Evolutionary conservation across 208 protist genomes (phyloP), one percentile per base, ranked within the genome.

Genomic region (Porcisia hertigi): DNA sequence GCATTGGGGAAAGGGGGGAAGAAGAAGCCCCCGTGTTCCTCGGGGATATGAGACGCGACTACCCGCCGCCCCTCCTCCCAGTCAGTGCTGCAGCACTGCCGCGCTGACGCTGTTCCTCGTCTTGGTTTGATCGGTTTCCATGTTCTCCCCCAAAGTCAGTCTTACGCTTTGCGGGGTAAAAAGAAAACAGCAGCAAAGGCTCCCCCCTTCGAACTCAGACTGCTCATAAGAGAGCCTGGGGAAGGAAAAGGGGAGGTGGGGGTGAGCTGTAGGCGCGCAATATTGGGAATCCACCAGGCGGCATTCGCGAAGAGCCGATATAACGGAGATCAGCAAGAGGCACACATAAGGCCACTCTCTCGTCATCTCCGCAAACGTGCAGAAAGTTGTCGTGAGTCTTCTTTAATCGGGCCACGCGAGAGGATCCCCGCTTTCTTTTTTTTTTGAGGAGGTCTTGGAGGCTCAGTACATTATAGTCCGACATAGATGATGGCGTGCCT

Each of bases 381-480:
- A 34, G 36, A 30, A 23, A 47, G 23, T 2, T 1, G 20, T 49
- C 62, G 62, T n/a, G 5, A 1, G 62, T 49, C 62, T 36, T 49
- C 41, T 23, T 12, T 7, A 36, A 16, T 6, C 3, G 25, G 14
- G 23, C 41, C 62, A 25, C 34, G 25, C 62, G 39, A 34, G 23
- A 67, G 20, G 23, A 52, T n/a, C 39, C 6, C 60, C n/a, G 4
- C 16, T 49, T 30, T 25, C n/a, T 59, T 8, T 59, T 59, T 59
- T 8, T 49, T 49, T 34, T 36, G 7, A 49, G 45, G 45, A 9
- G 3, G 8, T 34, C 14, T 34, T 67, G 47, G 8, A n/a, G 1
- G 4, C 16, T 76, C 64, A 92, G 81, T 92, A 92, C 87, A 92
- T 92, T 53, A 92, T 86, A 52, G 85, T 92, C 0, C 81, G 79